Base-by-base conservation (phyloP, 768 basidiomycete species). In the Sarcomyxa edulis region DNA sequence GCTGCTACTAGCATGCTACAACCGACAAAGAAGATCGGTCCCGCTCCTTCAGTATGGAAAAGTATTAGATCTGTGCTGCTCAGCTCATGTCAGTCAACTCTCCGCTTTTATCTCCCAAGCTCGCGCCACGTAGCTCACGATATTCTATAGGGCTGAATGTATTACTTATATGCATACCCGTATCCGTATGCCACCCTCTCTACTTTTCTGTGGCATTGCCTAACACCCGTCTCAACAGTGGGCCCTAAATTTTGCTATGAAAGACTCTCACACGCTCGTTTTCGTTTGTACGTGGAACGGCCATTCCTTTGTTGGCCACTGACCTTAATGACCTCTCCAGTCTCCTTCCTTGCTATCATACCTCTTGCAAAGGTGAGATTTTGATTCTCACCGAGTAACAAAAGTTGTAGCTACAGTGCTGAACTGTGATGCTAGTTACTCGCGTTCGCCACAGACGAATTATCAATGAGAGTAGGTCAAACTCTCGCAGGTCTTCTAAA, bases 401-500 rank as follows among this genome's bases (percentile, higher is more conserved):
- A n/a, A n/a, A n/a, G n/a, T n/a, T n/a, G n/a, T n/a, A n/a, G n/a
- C n/a, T n/a, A n/a, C n/a, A n/a, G n/a, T 43, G 5, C 23, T 10
- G 7, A 3, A 9, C 22, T 29, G 28, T 31, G 6, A 35, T 5
- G 28, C 19, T 27, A 87, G 83, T 60, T 91, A 4, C 69, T 92
- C 2, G 83, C 81, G 1, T 91, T 90, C 52, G 87, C 87, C 1
- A 93, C 90, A 0, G 90, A 93, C 43, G 86, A 93, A 46, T 48
- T 93, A 12, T 85, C 90, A 3, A 51, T 89, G 39, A 78, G 88
- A 21, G 80, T 91, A 2, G 90, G 89, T 2, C 82, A 87, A 56
- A 88, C 88, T 2, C 61, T 90, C 8, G 87, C 88, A 3, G 89
- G 89, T 26, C 70, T 93, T 2, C 55, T 93, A 39, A 93, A 92